Evolutionary conservation across 208 protist species (phyloP).

Genomic region (Acanthamoeba sp.): DNA sequence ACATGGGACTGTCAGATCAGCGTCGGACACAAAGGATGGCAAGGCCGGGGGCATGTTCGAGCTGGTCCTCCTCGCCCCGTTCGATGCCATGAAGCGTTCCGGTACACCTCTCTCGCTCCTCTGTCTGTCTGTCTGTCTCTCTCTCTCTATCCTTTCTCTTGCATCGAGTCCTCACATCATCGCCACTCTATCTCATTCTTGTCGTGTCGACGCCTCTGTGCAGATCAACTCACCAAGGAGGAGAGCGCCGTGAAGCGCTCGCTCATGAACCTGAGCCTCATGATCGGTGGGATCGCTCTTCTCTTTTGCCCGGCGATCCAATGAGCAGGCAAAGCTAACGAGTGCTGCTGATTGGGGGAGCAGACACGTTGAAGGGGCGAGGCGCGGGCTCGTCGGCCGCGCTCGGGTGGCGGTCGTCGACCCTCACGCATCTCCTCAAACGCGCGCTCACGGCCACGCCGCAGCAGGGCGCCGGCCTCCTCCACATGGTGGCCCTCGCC

Average conservation of each 20-base stretch:
- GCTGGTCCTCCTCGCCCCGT: neutral
- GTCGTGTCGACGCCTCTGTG: too few species aligned
- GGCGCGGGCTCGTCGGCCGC: neutral
- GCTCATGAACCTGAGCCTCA: constrained; percentile 32
- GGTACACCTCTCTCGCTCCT: neutral
- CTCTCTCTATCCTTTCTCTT: neutral
- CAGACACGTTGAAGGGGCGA: neutral
- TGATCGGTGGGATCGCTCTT: constrained; percentile 12
- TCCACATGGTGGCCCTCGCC: constrained; percentile 29
- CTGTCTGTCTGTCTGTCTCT: too few species aligned
- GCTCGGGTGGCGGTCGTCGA: constrained; percentile 28
- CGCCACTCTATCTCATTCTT: too few species aligned
- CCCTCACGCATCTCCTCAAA: constrained; percentile 21
- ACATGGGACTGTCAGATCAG: neutral
- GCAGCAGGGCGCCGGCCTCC: neutral
- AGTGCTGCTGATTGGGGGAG: neutral
- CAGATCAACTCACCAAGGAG: constrained; percentile 13
- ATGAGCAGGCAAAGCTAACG: neutral
- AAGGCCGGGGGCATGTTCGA: constrained; percentile 33
- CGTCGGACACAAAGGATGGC: neutral
- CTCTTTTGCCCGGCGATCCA: too few species aligned
- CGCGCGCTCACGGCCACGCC: neutral
- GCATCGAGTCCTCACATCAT: neutral
- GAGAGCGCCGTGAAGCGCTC: neutral
- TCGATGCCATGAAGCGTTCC: neutral